These are phyloP conservation scores for Eucalyptus albens DNA, from an alignment of 345 rosid genomes.

Conservation along the genomic window DNA sequence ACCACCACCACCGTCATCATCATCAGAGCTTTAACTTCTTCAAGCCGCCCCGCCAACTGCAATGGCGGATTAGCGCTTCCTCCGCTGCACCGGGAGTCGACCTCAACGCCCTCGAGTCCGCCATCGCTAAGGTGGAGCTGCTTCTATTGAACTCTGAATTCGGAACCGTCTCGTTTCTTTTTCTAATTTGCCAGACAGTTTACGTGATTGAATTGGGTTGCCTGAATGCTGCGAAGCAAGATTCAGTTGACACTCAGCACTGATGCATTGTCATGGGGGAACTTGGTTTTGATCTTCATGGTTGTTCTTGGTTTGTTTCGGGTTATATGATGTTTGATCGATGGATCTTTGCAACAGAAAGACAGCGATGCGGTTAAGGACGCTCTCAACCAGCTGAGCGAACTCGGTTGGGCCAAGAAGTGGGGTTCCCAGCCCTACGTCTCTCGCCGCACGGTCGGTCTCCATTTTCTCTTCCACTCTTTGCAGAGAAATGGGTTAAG, in stretches of 20 bases:
- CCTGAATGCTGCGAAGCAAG: neutral
- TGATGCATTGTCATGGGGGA: neutral
- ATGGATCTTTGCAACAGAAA: slow-evolving; percentile 30
- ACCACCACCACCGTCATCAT: neutral
- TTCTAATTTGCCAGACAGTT: accelerated
- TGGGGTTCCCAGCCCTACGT: slow-evolving; percentile 96
- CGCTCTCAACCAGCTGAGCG: slow-evolving; percentile 56
- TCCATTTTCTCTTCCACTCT: neutral
- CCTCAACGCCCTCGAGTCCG: slow-evolving; percentile 58
- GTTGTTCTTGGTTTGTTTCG: neutral
- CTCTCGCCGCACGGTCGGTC: slow-evolving; percentile 90
- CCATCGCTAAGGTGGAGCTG: slow-evolving; percentile 42
- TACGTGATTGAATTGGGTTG: neutral
- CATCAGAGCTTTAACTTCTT: neutral
- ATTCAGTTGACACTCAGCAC: neutral
- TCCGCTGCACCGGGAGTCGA: slow-evolving; percentile 32
- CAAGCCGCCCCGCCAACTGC: neutral
- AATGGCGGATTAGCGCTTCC: slow-evolving; percentile 19
- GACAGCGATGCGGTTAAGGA: slow-evolving; percentile 78
- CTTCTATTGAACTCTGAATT: neutral
- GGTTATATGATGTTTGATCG: neutral
- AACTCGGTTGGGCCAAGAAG: slow-evolving; percentile 83
- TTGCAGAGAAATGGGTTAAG: neutral
- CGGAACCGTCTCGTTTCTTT: neutral
- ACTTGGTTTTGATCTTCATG: neutral